Percentiles rank a stretch among this genome's conserved stretches.
Evolutionary conservation across 176 grass and related monocot species (phyloP).

Genomic region (Hyparrhenia diplandra): DNA sequence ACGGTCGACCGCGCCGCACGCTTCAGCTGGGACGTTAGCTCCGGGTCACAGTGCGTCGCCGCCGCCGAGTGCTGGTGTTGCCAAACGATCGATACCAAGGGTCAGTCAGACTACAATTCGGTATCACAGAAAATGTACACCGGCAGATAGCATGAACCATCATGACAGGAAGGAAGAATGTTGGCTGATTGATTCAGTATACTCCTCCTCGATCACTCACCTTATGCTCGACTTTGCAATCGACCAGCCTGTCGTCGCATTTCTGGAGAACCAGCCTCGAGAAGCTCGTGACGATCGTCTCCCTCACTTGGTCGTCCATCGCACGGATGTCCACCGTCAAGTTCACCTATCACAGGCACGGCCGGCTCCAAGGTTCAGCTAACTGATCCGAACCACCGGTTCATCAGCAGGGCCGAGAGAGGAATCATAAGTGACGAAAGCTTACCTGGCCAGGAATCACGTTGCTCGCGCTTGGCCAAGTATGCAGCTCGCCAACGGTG

Average conservation of each 20-base stretch:
- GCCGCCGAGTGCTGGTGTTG: conserved; percentile 71
- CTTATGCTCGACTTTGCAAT: conserved; percentile 75
- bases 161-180: background rate
- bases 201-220: conserved; percentile 1
- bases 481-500: conserved; percentile 81
- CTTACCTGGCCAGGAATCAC: conserved; percentile 91
- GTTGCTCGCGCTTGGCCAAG: conserved; percentile 96
- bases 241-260: conserved; percentile 67
- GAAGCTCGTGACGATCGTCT: conserved; percentile 67
- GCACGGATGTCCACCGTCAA: conserved; percentile 91
- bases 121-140: background rate
- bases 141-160: background rate
- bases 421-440: background rate
- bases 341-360: conserved; percentile 44
- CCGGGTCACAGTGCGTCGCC: conserved; percentile 55
- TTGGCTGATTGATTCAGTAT: background rate
- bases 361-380: conserved; percentile 2
- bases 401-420: background rate
- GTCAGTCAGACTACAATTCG: background rate
- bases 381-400: background rate
- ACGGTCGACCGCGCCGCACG: conserved; percentile 38
- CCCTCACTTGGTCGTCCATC: conserved; percentile 70
- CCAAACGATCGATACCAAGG: background rate
- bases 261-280: conserved; percentile 57
- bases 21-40: conserved; percentile 61